Percentiles rank a stretch among this genome's conserved stretches.
These are phyloP conservation scores for Stephania japonica DNA, from an alignment of 164 flowering plant species.

Conservation along the genomic window DNA sequence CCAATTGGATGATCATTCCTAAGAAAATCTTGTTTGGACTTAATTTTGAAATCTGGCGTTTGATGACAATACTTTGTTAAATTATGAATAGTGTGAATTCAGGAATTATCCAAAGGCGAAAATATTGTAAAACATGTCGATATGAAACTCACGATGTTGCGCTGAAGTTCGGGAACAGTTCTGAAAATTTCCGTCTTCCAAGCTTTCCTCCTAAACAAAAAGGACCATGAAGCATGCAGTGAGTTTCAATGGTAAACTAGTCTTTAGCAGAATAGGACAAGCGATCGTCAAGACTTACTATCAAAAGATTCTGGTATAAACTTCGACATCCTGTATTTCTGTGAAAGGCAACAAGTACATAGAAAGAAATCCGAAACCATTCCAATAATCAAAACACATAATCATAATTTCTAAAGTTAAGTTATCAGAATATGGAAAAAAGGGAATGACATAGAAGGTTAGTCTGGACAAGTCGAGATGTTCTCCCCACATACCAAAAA, in stretches of 20 bases:
- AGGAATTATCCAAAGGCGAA: not conserved
- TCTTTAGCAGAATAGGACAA: not conserved
- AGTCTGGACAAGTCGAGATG: no score
- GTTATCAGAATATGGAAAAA: not conserved
- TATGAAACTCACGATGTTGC: slow-evolving; percentile 41
- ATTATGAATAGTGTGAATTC: not conserved
- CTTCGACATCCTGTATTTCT: slow-evolving; percentile 64
- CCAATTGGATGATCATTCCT: no score
- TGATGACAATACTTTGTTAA: not conserved
- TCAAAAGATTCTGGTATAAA: slow-evolving; percentile 42
- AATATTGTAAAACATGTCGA: not conserved
- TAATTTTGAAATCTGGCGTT: not conserved
- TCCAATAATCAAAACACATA: not conserved
- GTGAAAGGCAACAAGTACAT: slow-evolving; percentile 5
- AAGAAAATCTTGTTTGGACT: not conserved
- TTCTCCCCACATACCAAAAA: no score
- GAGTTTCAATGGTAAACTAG: not conserved
- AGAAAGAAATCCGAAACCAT: not conserved
- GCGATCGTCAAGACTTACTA: slow-evolving; percentile 25
- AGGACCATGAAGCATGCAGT: not conserved
- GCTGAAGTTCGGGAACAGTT: slow-evolving; percentile 55
- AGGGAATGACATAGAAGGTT: no score
- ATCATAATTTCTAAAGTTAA: not conserved
- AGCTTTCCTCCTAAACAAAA: slow-evolving; percentile 33
- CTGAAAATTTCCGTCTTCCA: slow-evolving; percentile 49